A percentile compares a stretch with the other conserved stretches of the same genome.
Evolutionary conservation across 352 stramenopile species (phyloP).

Genomic region (Globisporangium paddicum): DNA sequence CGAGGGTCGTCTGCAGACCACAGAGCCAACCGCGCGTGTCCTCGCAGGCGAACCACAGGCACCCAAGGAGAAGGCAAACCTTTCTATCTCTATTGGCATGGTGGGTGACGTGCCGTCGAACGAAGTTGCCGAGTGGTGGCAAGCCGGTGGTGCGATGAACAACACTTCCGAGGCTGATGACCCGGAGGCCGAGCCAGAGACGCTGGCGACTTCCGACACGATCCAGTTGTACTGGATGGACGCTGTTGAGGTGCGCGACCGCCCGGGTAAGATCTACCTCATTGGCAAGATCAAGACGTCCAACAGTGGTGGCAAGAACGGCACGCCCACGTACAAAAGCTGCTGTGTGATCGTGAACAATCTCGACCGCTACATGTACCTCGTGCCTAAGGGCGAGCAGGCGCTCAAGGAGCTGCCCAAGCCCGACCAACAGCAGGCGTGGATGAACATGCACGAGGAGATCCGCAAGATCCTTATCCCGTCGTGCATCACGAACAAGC

Average conservation of each 20-base stretch:
- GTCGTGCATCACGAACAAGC: constrained; percentile 65
- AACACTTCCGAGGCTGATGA: constrained; percentile 14
- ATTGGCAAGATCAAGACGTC: constrained; percentile 94
- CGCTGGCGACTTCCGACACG: constrained; percentile 40
- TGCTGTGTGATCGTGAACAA: constrained; percentile 96
- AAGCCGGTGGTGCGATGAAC: constrained; percentile 31
- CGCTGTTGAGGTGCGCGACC: constrained; percentile 92
- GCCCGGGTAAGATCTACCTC: constrained; percentile 94
- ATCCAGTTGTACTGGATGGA: constrained; percentile 98
- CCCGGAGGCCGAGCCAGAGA: constrained; percentile 26
- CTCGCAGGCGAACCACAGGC: constrained; percentile 32
- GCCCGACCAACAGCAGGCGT: constrained; percentile 83
- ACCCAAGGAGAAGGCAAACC: constrained; percentile 9
- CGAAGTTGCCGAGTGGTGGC: constrained; percentile 85
- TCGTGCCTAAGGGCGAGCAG: constrained; percentile 59
- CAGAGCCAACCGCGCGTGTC: constrained; percentile 49
- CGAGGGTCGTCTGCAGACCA: constrained; percentile 52
- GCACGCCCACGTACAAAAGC: constrained; percentile 82
- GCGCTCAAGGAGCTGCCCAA: constrained; percentile 85
- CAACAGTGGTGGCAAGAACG: constrained; percentile 17
- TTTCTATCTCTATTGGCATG: background rate
- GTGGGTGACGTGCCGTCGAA: constrained; percentile 71
- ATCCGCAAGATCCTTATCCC: constrained; percentile 89
- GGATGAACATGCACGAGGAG: constrained; percentile 88
- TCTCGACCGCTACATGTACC: constrained; percentile 95